These are phyloP conservation scores for Rhytidiadelphus loreus DNA, from an alignment of 225 moss, liverwort and hornwort species.

Conservation along the genomic window DNA sequence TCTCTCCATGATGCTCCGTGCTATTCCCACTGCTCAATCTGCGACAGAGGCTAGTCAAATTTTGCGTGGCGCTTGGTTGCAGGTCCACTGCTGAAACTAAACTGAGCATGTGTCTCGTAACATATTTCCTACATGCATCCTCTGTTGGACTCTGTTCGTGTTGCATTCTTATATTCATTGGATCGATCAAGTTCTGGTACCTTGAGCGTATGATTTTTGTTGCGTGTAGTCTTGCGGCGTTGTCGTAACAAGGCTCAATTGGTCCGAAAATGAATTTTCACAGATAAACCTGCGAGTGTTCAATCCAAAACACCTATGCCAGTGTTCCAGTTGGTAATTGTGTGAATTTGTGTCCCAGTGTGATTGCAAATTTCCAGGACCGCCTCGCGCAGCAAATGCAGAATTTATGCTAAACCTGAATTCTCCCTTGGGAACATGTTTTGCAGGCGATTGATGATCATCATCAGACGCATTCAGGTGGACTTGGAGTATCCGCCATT, in stretches of 20 bases:
- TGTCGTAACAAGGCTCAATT: not conserved
- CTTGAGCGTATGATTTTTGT: not conserved
- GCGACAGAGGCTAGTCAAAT: conserved; percentile 36
- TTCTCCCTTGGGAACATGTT: not conserved
- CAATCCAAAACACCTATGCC: not conserved
- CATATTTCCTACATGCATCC: not conserved
- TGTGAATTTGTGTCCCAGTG: not conserved
- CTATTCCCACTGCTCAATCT: conserved; percentile 41
- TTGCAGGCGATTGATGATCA: conserved; percentile 52
- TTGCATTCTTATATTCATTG: not conserved
- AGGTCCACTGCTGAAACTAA: conserved; percentile 8
- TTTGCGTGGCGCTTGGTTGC: conserved; percentile 55
- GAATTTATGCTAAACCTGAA: not conserved
- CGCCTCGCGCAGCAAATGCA: not conserved
- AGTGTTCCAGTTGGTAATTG: not conserved
- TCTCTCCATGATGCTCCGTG: conserved; percentile 47
- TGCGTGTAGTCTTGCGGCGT: not conserved
- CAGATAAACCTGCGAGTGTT: not conserved
- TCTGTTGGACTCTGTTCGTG: not conserved
- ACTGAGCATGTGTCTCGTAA: not conserved
- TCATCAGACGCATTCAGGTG: conserved; percentile 53
- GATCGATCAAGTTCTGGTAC: not conserved
- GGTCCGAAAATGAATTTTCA: not conserved
- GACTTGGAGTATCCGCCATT: conserved; percentile 38
- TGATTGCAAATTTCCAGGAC: not conserved